Evolutionary conservation across 192 early-diverging fungal species (phyloP), one percentile per base, ranked within the genome.

Genomic region (Backusella circina): DNA sequence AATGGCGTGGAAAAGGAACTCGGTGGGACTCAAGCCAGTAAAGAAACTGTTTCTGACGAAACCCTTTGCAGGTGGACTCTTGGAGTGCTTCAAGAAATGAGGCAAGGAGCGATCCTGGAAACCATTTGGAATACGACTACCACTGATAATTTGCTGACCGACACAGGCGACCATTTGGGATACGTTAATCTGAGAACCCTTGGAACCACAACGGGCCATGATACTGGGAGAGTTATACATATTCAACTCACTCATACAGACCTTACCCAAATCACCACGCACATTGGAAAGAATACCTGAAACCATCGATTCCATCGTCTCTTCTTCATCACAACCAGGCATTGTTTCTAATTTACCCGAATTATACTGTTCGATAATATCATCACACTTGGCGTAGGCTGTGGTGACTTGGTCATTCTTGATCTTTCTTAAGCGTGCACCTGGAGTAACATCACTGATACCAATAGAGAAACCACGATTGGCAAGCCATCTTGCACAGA

Each of bases 111-210:
- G 92, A 83, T 99, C 97, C 47, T 93, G 93, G 80, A 99, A 99
- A 65, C 98, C 98, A 81, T 98, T 90, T 15, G 94, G 94, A 80
- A 99, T 94, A 90, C 98, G 96, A 72, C 85, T 92, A 65, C 95
- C 95, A 80, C 92, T 95, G 82, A 99, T 96, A 91, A 98, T 99
- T 80, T 99, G 98, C 85, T 99, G 98, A 75, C 97, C 98, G 73
- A 99, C 98, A 91, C 96, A 97, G 73, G 97, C 97, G 78, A 99
- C 95, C 98, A 99, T 99, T 80, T 99, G 98, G 31, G 95, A 98
- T 75, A 99, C 97, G 87, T 99, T 99, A 82, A 97, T 90, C 54
- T 93, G 89, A 64, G 97, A 98, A 77, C 98, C 98, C 82, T 99
- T 99, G 51, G 98, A 99, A 39, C 96, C 97, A 83, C 97, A 99